These are phyloP conservation scores for Fusarium sulawesiense DNA, from an alignment of 2,329 filamentous ascomycete species.

Conservation along the genomic window DNA sequence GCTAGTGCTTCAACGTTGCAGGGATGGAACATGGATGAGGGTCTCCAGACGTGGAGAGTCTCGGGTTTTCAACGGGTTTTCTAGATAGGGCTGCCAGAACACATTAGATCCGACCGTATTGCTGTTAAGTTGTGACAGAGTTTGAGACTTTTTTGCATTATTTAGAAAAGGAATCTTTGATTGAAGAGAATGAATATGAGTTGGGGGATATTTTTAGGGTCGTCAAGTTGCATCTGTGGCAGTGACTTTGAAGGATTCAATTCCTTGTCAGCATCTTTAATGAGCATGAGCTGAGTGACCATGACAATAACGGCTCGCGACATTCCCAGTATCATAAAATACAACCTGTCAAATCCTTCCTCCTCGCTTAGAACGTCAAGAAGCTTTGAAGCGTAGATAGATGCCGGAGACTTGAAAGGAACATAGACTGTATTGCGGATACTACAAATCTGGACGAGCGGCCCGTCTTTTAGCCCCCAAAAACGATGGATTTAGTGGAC, in stretches of 20 bases:
- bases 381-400: neutral
- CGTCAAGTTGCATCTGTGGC: neutral
- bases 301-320: neutral
- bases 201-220: too few relatives aligned
- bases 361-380: neutral
- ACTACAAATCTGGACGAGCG: neutral
- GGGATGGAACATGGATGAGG: neutral
- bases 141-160: too few relatives aligned
- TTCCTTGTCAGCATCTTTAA: neutral
- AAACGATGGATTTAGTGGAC: neutral
- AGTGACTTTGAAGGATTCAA: conserved; percentile 1
- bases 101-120: neutral
- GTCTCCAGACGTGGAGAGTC: neutral
- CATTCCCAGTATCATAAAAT: neutral
- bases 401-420: neutral
- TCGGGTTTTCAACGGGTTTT: neutral
- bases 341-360: neutral
- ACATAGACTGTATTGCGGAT: too few relatives aligned
- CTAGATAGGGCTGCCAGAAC: neutral
- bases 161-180: too few relatives aligned
- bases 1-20: neutral
- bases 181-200: too few relatives aligned
- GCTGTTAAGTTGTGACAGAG: neutral
- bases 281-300: neutral
- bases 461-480: neutral